Conservation (phyloP, 2,329 filamentous ascomycete genomes). For the Fonsecaea nubica region DNA sequence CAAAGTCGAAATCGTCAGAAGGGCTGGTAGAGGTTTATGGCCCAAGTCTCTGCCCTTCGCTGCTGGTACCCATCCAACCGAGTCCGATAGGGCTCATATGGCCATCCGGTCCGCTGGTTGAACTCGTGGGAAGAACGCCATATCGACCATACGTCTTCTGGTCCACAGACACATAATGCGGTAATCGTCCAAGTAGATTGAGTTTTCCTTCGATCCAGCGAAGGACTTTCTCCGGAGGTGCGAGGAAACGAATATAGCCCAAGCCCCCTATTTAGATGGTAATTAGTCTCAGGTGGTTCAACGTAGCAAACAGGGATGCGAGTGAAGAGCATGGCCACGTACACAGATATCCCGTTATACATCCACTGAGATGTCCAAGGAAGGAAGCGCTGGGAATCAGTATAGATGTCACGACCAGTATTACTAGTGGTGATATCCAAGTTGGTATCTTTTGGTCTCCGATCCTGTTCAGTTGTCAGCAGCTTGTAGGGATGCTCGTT, state of each 20-base stretch:
- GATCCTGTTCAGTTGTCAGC: conserved; percentile 50
- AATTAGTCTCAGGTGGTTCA: conserved; percentile 3
- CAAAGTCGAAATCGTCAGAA: conserved; percentile 60
- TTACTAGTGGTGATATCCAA: conserved; percentile 84
- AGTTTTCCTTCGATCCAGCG: conserved; percentile 88
- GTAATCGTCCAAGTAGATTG: conserved; percentile 80
- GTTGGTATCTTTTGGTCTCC: conserved; percentile 79
- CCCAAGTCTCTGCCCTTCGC: conserved; percentile 61
- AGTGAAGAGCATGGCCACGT: conserved; percentile 47
- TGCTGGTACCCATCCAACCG: conserved; percentile 62
- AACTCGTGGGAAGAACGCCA: conserved; percentile 73
- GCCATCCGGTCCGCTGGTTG: conserved; percentile 49
- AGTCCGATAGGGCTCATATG: conserved; percentile 52
- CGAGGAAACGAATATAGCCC: conserved; percentile 86
- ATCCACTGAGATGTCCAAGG: conserved; percentile 82
- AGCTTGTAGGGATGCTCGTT: not conserved
- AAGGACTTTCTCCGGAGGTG: conserved; percentile 85
- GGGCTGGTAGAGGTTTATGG: conserved; percentile 55
- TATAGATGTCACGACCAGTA: conserved; percentile 75
- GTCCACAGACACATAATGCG: conserved; percentile 92
- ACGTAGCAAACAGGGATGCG: not conserved
- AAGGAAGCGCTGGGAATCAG: conserved; percentile 83
- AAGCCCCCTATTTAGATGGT: conserved; percentile 67
- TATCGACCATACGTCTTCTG: conserved; percentile 96
- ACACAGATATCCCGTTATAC: conserved; percentile 87